A percentile compares a stretch with the other conserved stretches of the same genome.
phyloP scores from a whole-genome alignment of 2,329 filamentous ascomycete species.

The Mycosphaerella arachidis region DNA sequence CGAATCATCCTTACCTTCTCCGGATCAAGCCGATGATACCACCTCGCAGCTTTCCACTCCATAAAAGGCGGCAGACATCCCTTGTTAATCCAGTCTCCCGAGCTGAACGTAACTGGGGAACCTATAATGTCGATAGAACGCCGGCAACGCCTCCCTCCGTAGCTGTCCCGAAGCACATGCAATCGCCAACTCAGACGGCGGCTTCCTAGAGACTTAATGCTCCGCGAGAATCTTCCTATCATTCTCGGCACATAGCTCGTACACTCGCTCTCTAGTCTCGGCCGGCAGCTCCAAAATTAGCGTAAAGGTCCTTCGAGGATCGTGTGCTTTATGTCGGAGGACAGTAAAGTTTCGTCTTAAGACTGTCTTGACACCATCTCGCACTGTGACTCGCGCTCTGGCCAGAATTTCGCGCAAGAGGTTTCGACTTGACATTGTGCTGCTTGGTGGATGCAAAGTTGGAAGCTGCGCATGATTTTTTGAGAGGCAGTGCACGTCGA shows the following conservation, averaged over 20 bases:
- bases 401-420: neutral
- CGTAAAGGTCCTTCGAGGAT: neutral
- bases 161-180: slow-evolving; percentile 4
- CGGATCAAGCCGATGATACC: slow-evolving; percentile 4
- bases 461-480: neutral
- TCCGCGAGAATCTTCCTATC: slow-evolving; percentile 3
- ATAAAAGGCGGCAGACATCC: slow-evolving; percentile 2
- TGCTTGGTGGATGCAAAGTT: neutral
- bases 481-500: neutral
- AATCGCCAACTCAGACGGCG: slow-evolving; percentile 2
- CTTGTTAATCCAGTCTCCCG: slow-evolving; percentile 1
- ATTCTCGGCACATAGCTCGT: slow-evolving; percentile 6
- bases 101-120: slow-evolving; percentile 6
- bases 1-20: slow-evolving; percentile 6
- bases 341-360: slow-evolving; percentile 3
- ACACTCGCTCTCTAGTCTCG: slow-evolving; percentile 6
- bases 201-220: slow-evolving; percentile 2
- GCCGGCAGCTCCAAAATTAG: slow-evolving; percentile 6
- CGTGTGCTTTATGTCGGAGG: neutral
- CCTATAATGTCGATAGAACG: slow-evolving; percentile 7
- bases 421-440: neutral
- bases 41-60: slow-evolving; percentile 5
- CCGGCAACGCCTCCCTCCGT: slow-evolving; percentile 2
- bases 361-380: neutral
- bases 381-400: neutral